Conservation (phyloP, 2,329 filamentous ascomycete species). For the Fusarium vanettenii region DNA sequence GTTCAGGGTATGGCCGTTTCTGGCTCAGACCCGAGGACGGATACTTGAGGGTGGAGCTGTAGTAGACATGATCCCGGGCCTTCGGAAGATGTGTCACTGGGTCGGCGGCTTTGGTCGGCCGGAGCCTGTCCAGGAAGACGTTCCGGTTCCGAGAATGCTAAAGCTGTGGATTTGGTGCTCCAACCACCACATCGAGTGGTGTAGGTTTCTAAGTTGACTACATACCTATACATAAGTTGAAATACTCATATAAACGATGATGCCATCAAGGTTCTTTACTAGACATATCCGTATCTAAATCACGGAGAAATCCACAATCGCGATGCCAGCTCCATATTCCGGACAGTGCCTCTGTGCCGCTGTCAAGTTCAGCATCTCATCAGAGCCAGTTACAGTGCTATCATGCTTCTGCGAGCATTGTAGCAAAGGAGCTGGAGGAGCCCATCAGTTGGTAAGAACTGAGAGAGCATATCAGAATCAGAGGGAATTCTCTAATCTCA, state of each 20-base stretch:
- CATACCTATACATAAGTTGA: not conserved
- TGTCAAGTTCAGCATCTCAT: constrained; percentile 13
- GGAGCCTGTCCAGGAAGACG: not conserved
- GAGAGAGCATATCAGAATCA: fast-evolving
- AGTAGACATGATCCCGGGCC: not conserved
- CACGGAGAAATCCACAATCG: not conserved
- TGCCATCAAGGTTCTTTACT: not conserved
- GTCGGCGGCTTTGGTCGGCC: not conserved
- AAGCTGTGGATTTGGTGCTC: not conserved
- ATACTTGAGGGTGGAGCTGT: not conserved
- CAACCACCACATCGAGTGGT: not conserved
- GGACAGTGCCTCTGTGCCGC: constrained; percentile 36
- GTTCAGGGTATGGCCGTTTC: not conserved
- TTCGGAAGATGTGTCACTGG: not conserved
- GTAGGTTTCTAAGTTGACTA: not conserved
- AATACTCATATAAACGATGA: not conserved
- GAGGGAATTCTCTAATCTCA: not conserved
- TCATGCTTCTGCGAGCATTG: constrained; percentile 40
- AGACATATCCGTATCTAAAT: too few species aligned
- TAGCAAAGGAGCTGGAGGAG: constrained; percentile 32
- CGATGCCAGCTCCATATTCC: constrained; percentile 25
- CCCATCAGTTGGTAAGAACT: constrained; percentile 28
- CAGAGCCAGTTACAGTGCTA: constrained; percentile 27
- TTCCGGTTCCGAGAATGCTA: not conserved
- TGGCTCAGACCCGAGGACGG: not conserved